Evolutionary conservation across 2,329 filamentous ascomycete genomes (phyloP).

Genomic region (Escovopsis sp.): DNA sequence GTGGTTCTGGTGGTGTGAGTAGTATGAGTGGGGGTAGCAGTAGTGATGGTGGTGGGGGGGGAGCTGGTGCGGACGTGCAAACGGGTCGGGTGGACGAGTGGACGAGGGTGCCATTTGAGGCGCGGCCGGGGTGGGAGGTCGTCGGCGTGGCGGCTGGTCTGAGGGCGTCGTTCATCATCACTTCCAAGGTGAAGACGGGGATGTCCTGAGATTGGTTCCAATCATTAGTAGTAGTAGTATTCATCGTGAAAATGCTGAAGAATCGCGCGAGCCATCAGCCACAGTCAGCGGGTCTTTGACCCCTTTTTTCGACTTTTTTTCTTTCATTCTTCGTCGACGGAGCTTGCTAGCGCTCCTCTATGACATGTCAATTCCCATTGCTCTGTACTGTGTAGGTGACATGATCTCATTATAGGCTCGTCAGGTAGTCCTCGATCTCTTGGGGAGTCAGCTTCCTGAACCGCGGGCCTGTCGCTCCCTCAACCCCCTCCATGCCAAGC

Average conservation of each 20-base stretch:
- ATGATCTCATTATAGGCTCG: conserved; percentile 60
- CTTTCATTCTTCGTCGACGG: conserved; percentile 4
- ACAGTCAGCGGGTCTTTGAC: no score
- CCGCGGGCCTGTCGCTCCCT: conserved; percentile 67
- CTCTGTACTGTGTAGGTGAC: conserved; percentile 2
- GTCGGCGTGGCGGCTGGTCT: conserved; percentile 32
- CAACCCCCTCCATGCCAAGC: conserved; percentile 78
- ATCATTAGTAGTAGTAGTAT: no score
- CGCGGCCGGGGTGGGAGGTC: conserved; percentile 13
- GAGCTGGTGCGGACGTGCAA: neutral
- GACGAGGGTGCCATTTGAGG: conserved; percentile 18
- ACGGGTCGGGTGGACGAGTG: conserved; percentile 17
- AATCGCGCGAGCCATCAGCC: no score
- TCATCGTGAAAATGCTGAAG: no score
- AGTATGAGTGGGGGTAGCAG: no score
- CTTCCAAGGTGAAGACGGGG: conserved; percentile 9
- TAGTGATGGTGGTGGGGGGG: conserved; percentile 1
- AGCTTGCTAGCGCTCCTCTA: conserved; percentile 4
- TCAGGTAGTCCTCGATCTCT: conserved; percentile 98
- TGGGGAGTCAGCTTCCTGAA: conserved; percentile 93
- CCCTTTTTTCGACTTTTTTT: neutral
- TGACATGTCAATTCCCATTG: conserved; percentile 4
- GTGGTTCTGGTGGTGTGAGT: no score
- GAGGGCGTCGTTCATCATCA: conserved; percentile 33
- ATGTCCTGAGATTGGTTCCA: conserved; percentile 3